Evolutionary conservation across 495 filamentous ascomycete genomes (phyloP), one percentile per base, ranked within the genome.

Genomic region (Cenococcum geophilum): DNA sequence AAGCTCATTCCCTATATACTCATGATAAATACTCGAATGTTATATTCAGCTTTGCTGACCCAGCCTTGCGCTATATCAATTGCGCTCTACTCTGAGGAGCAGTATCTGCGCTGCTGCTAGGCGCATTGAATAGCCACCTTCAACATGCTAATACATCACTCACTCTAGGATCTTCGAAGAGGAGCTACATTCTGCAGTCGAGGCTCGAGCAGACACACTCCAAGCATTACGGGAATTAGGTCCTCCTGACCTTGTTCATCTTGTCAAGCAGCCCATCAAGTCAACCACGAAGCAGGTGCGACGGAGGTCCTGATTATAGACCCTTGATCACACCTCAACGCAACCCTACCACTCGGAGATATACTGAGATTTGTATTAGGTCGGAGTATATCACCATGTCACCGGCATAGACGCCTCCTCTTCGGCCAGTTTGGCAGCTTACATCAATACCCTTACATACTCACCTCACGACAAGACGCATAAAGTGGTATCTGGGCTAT

Each of bases 371-470:
- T 1, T 9, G 55, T 25, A 20, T 5, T 67, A 97, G 89, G 84
- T 82, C 64, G 93, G 92, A 25, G 85, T 96, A 54, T 98, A 98
- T 73, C 93, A 98, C 75, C 92, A 97, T 86, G 93, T 97, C 69
- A 96, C 92, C 54, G 93, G 93, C 56, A 86, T 96, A 61, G 93
- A 98, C 73, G 93, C 95, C 37, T 98, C 93, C 45, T 97, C 92
- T 8, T 97, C 95, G 35, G 93, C 93, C 21, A 96, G 91, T 72
- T 77, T 98, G 57, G 93, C 93, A 47, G 93, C 93, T 67, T 98
- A 98, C 73, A 92, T 98, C 74, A 98, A 97, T 75, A 97, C 93
- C 35, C 81, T 98, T 23, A 95, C 89, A 9, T 95, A 96, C 76
- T 86, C 86, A 58, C 85, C 89, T 25, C 83, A 89, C 62, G 90